A percentile compares a stretch with the other conserved stretches of the same genome.
Evolutionary conservation across 441 rosid species (phyloP).

Genomic region (Erodium trifolium): DNA sequence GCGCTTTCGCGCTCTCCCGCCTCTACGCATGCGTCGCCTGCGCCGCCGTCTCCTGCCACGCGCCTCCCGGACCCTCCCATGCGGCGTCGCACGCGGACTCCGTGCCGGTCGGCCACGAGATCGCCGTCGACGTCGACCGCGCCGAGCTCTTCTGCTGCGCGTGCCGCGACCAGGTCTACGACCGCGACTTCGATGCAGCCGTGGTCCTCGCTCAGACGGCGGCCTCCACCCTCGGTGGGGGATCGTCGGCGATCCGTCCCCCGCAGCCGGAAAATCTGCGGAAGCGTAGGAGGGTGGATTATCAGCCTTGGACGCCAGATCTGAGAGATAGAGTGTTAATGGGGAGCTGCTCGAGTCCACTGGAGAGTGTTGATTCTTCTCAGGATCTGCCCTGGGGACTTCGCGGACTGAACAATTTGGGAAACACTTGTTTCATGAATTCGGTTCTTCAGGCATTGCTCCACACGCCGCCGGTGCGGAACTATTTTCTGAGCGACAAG

Average conservation of each 20-base stretch:
- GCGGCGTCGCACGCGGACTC: conserved; percentile 39
- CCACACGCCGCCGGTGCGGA: conserved; percentile 58
- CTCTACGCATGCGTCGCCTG: conserved; percentile 57
- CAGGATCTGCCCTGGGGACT: conserved; percentile 40
- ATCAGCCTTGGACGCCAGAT: conserved; percentile 43
- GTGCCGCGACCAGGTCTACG: conserved; percentile 69
- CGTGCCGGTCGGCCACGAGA: conserved; percentile 40
- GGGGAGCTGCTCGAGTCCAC: conserved; percentile 25
- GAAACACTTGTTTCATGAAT: conserved; percentile 75
- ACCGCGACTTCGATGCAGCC: conserved; percentile 55
- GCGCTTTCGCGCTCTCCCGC: conserved; percentile 37
- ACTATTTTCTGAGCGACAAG: conserved; percentile 52
- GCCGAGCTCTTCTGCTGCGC: conserved; percentile 67
- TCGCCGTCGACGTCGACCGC: conserved; percentile 64
- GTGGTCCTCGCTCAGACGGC: conserved; percentile 37
- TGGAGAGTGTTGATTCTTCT: conserved; percentile 15
- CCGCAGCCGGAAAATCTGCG: conserved; percentile 38
- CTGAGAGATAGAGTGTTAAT: conserved; percentile 28
- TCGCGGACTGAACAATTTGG: conserved; percentile 60
- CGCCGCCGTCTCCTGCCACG: conserved; percentile 47
- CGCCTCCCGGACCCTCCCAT: conserved; percentile 17
- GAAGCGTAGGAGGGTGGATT: conserved; percentile 47
- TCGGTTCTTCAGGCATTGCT: conserved; percentile 69
- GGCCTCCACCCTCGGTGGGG: conserved; percentile 9
- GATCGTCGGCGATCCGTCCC: conserved; percentile 14